Evolutionary conservation across 108 stramenopile genomes (phyloP), one percentile per base, ranked within the genome.

Genomic region (Aurantiochytrium sp.): DNA sequence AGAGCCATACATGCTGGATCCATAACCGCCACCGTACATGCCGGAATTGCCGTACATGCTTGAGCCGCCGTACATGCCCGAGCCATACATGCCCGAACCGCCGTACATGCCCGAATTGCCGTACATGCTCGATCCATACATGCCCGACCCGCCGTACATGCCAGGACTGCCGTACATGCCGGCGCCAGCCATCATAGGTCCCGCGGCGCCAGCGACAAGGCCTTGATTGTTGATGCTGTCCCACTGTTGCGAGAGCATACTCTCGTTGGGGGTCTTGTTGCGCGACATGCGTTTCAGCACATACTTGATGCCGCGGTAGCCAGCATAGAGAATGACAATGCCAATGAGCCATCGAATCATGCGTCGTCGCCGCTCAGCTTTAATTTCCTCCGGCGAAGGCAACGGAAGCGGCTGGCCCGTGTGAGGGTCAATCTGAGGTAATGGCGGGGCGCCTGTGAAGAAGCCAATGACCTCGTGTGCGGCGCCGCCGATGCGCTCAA

Each of bases 221-320:
- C 49, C 45, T 23, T 83, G 45, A 1, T 83, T 83, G 76, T 53
- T 83, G 49, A 83, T 53, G 28, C 49, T 53, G 2, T 83, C 76
- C 76, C 76, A 83, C 51, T 83, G 76, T 45, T 83, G 76, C n/a
- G 76, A 83, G n/a, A 83, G 76, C 76, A 83, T 83, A 4, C n/a
- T 47, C 51, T 83, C 76, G 16, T 47, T 83, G 44, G 76, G 76
- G 28, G 76, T 53, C 76, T 83, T 83, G 49, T 6, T 28, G 49
- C 51, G 45, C 12, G 49, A 53, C 76, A 83, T 83, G 76, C 76
- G 76, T 45, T 83, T 83, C 12, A 83, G 45, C 45, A 83, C 19
- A 23, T 53, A 53, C 51, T 83, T 83, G 49, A 83, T 53, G 28
- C 76, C 76, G 49, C 76, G 76, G 76, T 83, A 83, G 76, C 76